phyloP scores from a whole-genome alignment of 202 grass and related monocot genomes.

The Dendrocalamus latiflorus region DNA sequence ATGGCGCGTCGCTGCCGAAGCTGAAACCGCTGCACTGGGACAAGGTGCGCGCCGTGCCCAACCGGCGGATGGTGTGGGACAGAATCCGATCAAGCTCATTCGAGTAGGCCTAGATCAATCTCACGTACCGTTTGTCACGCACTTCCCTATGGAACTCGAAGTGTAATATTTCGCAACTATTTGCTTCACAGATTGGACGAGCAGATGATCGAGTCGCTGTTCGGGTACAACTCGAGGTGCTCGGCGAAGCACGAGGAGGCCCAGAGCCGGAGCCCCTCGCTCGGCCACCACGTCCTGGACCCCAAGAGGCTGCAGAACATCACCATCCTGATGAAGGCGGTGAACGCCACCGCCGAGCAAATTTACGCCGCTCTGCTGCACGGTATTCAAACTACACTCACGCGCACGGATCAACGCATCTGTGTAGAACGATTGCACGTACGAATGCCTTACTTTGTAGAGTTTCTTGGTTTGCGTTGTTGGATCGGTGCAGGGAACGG shows the following conservation, averaged over 20 bases:
- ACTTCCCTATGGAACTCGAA: not conserved
- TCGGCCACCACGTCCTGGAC: conserved; percentile 70
- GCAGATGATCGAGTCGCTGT: conserved; percentile 89
- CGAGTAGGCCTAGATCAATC: conserved; percentile 42
- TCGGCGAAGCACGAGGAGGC: conserved; percentile 56
- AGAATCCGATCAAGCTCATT: conserved; percentile 88
- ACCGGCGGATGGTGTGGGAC: conserved; percentile 95
- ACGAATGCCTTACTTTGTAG: not conserved
- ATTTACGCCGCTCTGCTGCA: conserved; percentile 59
- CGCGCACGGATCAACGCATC: not conserved
- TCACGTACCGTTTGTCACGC: not conserved
- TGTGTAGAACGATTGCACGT: not conserved
- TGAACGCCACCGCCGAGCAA: conserved; percentile 61
- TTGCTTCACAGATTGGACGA: conserved; percentile 60
- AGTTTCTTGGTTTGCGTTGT: not conserved
- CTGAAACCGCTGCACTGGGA: conserved; percentile 98
- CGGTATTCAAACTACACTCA: conserved; percentile 19
- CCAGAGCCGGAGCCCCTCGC: conserved; percentile 72
- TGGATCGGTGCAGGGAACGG: conserved; percentile 55
- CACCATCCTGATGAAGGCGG: conserved; percentile 86
- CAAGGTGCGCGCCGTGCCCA: conserved; percentile 82
- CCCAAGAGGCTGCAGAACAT: conserved; percentile 87
- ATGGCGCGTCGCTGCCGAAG: conserved; percentile 64
- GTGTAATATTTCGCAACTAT: not conserved
- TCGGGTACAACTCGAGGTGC: conserved; percentile 66